Base-by-base conservation (phyloP, 2,329 filamentous ascomycete species). In the Sclerotinia nivalis region DNA sequence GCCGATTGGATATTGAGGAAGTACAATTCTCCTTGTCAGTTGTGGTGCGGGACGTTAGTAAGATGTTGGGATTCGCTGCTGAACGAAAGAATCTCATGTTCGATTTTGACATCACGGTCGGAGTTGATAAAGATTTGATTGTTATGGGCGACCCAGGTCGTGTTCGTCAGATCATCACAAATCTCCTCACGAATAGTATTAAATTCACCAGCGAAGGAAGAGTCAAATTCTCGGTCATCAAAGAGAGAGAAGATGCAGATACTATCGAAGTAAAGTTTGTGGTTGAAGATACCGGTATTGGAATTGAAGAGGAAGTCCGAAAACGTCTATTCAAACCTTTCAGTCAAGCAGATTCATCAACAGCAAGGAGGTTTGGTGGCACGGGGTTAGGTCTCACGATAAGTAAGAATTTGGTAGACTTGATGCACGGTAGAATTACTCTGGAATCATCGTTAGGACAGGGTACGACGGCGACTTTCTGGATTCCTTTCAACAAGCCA, bases 141-240 rank as follows among this genome's bases (percentile, higher is more conserved):
- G 92, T 97, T 4, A 89, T 97, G 76, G 93, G 94, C 20, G 93
- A 97, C 76, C 93, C 93, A 12, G 92, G 93, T 15, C 87, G 93
- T 49, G 52, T 69, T 45, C 88, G 93, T 61, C 93, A 97, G 76
- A 94, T 97, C 71, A 86, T 95, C 52, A 93, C 90, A 2, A 95
- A 94, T 75, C 82, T 95, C 1, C 82, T 94, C 28, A 93, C 91
- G 2, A 93, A 93, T 78, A 89, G 87, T 72, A 91, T 92, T 80
- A 92, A 92, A 74, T 93, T 93, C 76, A 92, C 90, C 0, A 87
- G 85, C 22, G 85, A 89, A 69, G 91, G 91, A 1, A 85, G 85
- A 69, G 90, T 93, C 34, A 88, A 85, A 61, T 87, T 95, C 73
- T 86, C 85, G 0, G 89, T 92, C 1, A 80, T 83, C 18, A 89